These are phyloP conservation scores for Trichaptum fuscoviolaceum DNA, from an alignment of 768 basidiomycete genomes.

Conservation along the genomic window DNA sequence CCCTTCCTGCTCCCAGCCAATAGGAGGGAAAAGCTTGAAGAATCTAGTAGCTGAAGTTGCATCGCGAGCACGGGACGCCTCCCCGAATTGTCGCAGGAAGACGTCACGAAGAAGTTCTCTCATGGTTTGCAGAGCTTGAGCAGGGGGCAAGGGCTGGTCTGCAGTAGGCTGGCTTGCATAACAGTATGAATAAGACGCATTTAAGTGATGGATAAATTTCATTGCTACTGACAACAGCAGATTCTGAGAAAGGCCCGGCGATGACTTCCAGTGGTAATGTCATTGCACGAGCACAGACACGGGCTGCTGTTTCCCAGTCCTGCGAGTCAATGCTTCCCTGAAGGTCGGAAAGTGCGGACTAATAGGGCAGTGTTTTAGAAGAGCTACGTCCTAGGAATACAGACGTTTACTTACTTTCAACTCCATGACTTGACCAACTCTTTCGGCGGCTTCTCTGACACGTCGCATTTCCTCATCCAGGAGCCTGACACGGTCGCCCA, in stretches of 20 bases:
- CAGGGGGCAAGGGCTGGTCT: conserved; percentile 80
- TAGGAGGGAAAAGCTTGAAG: conserved; percentile 95
- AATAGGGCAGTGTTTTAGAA: conserved; percentile 31
- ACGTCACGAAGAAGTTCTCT: conserved; percentile 69
- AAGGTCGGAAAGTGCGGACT: conserved; percentile 60
- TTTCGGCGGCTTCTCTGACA: conserved; percentile 85
- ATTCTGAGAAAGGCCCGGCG: conserved; percentile 79
- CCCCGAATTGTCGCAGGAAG: conserved; percentile 76
- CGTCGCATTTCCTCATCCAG: conserved; percentile 93
- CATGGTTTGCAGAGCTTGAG: conserved; percentile 72
- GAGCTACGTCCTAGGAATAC: conserved; percentile 1
- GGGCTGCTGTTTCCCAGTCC: conserved; percentile 95
- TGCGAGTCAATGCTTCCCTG: conserved; percentile 62
- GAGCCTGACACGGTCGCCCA: conserved; percentile 84
- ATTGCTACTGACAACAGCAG: conserved; percentile 66
- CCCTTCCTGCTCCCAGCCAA: conserved; percentile 91
- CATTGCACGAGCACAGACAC: conserved; percentile 90
- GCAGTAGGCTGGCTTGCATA: conserved; percentile 68
- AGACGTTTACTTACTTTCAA: conserved; percentile 62
- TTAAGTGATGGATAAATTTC: conserved; percentile 5
- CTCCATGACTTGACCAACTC: conserved; percentile 90
- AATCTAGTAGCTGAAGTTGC: conserved; percentile 86
- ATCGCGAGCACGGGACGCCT: conserved; percentile 77
- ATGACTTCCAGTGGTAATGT: conserved; percentile 72
- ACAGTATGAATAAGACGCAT: conserved; percentile 7